A percentile compares a stretch with the other conserved stretches of the same genome.
Evolutionary conservation across 768 basidiomycete species (phyloP).

Genomic region (Chiua virens): DNA sequence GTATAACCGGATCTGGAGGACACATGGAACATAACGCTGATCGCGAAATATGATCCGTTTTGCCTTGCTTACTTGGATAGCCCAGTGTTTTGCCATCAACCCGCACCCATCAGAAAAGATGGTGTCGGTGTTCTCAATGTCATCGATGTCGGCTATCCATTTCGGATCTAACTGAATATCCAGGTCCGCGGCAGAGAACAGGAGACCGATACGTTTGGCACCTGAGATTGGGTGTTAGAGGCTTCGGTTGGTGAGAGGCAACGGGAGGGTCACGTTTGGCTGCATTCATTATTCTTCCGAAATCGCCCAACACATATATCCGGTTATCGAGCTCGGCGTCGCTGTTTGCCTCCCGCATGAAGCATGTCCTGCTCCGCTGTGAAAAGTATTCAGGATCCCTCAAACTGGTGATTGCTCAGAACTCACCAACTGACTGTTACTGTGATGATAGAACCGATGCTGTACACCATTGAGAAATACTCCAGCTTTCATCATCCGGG

Average conservation of each 20-base stretch:
- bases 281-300: slow-evolving; percentile 58
- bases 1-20: slow-evolving; percentile 61
- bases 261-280: slow-evolving; percentile 50
- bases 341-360: slow-evolving; percentile 51
- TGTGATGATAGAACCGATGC: slow-evolving; percentile 71
- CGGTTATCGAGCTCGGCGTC: slow-evolving; percentile 58
- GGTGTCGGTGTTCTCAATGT: slow-evolving; percentile 56
- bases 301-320: slow-evolving; percentile 60
- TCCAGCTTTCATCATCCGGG: slow-evolving; percentile 52
- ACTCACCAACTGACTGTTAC: slow-evolving; percentile 65
- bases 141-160: slow-evolving; percentile 53
- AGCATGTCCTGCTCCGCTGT: slow-evolving; percentile 63
- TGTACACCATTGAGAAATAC: slow-evolving; percentile 57
- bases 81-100: slow-evolving; percentile 54
- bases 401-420: not conserved
- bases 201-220: slow-evolving; percentile 65
- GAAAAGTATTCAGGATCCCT: not conserved
- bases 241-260: not conserved
- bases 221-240: slow-evolving; percentile 37
- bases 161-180: slow-evolving; percentile 55
- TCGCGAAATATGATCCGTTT: slow-evolving; percentile 58
- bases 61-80: slow-evolving; percentile 49
- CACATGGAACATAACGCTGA: slow-evolving; percentile 55
- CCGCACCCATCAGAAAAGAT: slow-evolving; percentile 71
- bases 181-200: slow-evolving; percentile 63